Base-by-base conservation (phyloP, 768 basidiomycete species). In the Gymnopilus junonius region DNA sequence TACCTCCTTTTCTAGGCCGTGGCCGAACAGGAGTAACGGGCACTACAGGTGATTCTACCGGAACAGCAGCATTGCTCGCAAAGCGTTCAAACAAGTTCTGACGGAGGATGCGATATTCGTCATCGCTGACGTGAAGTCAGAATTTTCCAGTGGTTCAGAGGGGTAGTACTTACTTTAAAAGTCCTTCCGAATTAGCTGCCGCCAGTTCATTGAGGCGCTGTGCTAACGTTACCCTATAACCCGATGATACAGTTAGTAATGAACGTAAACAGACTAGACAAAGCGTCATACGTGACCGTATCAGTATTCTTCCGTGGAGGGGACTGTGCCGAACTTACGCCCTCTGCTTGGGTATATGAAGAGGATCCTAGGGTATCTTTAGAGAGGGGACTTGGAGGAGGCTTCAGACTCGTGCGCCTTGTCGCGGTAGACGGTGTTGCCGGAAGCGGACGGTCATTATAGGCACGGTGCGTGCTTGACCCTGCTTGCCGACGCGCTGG, bases 31-130 rank as follows among this genome's bases (percentile, higher is more conserved):
- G 70, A 27, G 77, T 73, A 65, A 85, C 79, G 40, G 89, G 88
- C 45, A 92, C 86, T 43, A 92, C 72, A 23, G 92, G 79, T 10
- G 70, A 74, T 73, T 93, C 92, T 39, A 82, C 79, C 5, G 91
- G 90, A 21, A 91, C 80, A 8, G 78, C 70, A 25, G 85, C 77
- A 55, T 80, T 82, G 63, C 77, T 85, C 15, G 91, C 83, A 69
- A 92, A 86, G 56, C 93, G 85, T 72, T 94, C 91, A 67, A 95
- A 94, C 39, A 95, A 80, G 70, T 89, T 92, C 74, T 93, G 92
- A 45, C 93, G 87, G 12, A 95, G 83, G 43, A 94, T 74, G 55
- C 93, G 87, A 73, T 94, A 94, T 72, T 93, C 93, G 67, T 94
- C 91, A 75, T 94, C 91, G 71, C 93, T 94, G n/a, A 55, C 48